Base-by-base conservation (phyloP, 176 grass and related monocot genomes). In the Oryza coarctata region DNA sequence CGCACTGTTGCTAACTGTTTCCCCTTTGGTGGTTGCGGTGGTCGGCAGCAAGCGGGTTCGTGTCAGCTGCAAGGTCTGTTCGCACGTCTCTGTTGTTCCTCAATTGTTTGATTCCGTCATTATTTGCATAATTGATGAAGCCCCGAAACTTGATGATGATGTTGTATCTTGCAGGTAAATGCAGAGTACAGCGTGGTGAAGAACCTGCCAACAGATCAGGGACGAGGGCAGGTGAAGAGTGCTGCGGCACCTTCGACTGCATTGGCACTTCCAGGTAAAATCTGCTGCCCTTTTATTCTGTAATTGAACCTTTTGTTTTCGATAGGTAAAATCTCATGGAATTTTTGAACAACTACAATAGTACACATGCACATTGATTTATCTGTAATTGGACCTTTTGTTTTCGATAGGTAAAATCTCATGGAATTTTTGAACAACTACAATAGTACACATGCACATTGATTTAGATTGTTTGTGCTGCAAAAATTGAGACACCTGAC, bases 121-220 rank as follows among this genome's bases (percentile, higher is more conserved):
- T 62, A 52, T 77, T 33, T 41, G 41, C 55, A 49, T 22, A 64
- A 44, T 69, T 6, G 33, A 34, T 34, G 9, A 23, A 3, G 35
- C 13, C 63, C 41, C 49, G 49, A 65, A 68, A 41, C 33, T 75
- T 78, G 80, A 76, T 74, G 18, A 28, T 9, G 18, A 18, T 6
- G 10, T 69, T 74, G 58, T 68, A 84, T 74, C 27, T 80, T 30
- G 65, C 65, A 94, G 89, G 84, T 91, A 66, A 88, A 82, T 40
- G 87, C 93, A 14, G 96, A 99, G 86, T 99, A 92, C 60, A 85
- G 85, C 12, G 76, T 70, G 17, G 89, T 95, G 73, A 92, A 86
- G 86, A 87, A 86, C 72, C 80, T 89, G 39, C 77, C 89, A 3
- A 43, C 79, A 9, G 91, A 92, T 14, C 92, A 93, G 29, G 78